A percentile compares a stretch with the other conserved stretches of the same genome.
These are phyloP conservation scores for Teunomyces tritomae DNA, from an alignment of 805 yeast species.

Conservation along the genomic window DNA sequence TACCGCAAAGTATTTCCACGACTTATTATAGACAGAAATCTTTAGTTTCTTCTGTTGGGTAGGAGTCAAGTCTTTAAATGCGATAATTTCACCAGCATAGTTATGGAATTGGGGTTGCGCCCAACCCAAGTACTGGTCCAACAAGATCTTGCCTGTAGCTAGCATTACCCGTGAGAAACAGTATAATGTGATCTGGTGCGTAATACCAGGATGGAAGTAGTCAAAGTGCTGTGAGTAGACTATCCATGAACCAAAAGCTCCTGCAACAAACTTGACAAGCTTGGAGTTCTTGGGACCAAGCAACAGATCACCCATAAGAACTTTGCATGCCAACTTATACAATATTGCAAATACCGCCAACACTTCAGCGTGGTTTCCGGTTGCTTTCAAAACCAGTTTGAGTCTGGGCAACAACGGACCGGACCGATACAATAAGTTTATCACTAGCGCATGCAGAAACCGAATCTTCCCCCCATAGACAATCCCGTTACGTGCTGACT, in stretches of 20 bases:
- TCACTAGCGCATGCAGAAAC: conserved; percentile 63
- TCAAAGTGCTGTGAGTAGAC: conserved; percentile 45
- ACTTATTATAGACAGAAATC: conserved; percentile 14
- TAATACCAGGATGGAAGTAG: conserved; percentile 47
- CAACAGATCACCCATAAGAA: conserved; percentile 30
- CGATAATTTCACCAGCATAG: conserved; percentile 15
- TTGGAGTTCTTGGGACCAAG: conserved; percentile 30
- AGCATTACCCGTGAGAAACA: conserved; percentile 66
- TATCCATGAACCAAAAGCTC: conserved; percentile 40
- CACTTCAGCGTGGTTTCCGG: conserved; percentile 53
- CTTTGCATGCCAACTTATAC: conserved; percentile 41
- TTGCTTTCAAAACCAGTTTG: conserved; percentile 46
- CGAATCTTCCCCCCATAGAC: conserved; percentile 63
- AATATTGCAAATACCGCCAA: conserved; percentile 56
- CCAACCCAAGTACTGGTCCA: conserved; percentile 36
- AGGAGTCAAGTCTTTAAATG: conserved; percentile 26
- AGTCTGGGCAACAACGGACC: conserved; percentile 49
- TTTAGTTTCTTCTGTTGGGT: conserved; percentile 34
- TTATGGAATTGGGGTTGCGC: conserved; percentile 31
- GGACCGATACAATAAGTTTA: conserved; percentile 52
- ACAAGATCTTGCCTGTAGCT: conserved; percentile 55
- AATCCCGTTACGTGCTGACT: conserved; percentile 46
- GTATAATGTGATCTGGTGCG: conserved; percentile 74
- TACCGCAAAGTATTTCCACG: conserved; percentile 62
- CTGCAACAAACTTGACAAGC: conserved; percentile 36